phyloP scores from a whole-genome alignment of 495 filamentous ascomycete species.

The Lasiosphaeria hispida region DNA sequence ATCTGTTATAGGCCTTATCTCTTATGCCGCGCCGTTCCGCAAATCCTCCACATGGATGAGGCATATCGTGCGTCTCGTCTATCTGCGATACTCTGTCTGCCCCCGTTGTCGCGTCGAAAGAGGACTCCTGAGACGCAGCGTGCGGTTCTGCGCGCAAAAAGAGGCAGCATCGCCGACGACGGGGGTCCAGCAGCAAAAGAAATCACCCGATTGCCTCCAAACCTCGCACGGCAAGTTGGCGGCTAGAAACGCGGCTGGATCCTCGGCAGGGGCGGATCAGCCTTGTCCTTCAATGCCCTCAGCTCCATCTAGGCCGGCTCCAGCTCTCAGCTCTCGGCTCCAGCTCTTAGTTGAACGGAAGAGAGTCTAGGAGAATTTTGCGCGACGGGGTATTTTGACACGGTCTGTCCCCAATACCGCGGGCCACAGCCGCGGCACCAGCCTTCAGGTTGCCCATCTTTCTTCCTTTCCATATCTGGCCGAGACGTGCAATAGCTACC shows the following conservation, averaged over 20 bases:
- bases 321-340: too few species aligned
- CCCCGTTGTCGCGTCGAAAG: constrained; percentile 1
- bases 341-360: background rate
- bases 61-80: constrained; percentile 22
- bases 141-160: background rate
- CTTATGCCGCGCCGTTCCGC: constrained; percentile 9
- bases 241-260: background rate
- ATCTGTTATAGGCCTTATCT: constrained; percentile 16
- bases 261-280: background rate
- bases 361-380: background rate
- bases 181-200: background rate
- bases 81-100: constrained; percentile 16
- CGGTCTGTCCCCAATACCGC: background rate
- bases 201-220: background rate
- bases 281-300: background rate
- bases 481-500: background rate
- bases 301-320: background rate
- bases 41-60: constrained; percentile 19
- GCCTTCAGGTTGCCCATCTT: background rate
- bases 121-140: constrained; percentile 11
- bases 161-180: background rate
- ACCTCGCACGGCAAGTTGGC: background rate
- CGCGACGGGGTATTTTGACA: background rate
- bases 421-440: too few species aligned
- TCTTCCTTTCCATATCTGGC: background rate